Evolutionary conservation across 1,284 basidiomycete genomes (phyloP).

Genomic region (Cryptococcus hybrid): DNA sequence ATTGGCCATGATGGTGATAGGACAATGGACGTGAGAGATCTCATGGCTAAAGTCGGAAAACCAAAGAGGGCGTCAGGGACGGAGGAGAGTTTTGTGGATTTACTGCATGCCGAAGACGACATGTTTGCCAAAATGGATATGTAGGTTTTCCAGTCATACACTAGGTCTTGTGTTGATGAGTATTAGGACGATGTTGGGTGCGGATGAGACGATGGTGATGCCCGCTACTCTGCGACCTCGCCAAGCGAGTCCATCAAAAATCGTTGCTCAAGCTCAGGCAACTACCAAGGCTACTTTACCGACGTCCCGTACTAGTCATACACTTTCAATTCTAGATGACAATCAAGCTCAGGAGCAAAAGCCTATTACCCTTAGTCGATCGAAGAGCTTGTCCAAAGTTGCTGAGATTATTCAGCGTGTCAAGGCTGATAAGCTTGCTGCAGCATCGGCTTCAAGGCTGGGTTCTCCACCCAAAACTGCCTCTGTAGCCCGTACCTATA

Average conservation of each 20-base stretch:
- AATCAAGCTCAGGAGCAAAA: background rate
- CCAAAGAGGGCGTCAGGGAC: conserved; percentile 33
- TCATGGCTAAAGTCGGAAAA: conserved; percentile 31
- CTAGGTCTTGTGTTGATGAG: background rate
- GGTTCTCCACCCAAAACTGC: conserved; percentile 8
- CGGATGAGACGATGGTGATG: conserved; percentile 14
- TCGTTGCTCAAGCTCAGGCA: background rate
- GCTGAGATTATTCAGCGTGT: conserved; percentile 16
- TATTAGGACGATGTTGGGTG: conserved; percentile 15
- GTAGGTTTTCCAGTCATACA: conserved; percentile 14
- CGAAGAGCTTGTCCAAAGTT: conserved; percentile 15
- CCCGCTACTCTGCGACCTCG: conserved; percentile 4
- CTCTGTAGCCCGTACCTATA: conserved; percentile 1
- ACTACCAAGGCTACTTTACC: background rate
- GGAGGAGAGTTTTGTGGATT: conserved; percentile 42
- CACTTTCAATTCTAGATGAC: no score
- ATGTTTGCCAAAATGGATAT: conserved; percentile 15
- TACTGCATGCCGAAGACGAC: conserved; percentile 22
- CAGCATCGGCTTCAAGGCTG: background rate
- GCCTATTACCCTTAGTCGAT: conserved; percentile 3
- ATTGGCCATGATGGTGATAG: conserved; percentile 15
- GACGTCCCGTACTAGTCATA: background rate
- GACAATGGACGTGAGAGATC: conserved; percentile 33
- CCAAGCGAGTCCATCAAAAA: background rate
- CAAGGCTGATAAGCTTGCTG: conserved; percentile 5